Percentiles rank a stretch among this genome's conserved stretches.
Conservation (phyloP, 768 basidiomycete species). For the Chalciporus sphaerocephalus region DNA sequence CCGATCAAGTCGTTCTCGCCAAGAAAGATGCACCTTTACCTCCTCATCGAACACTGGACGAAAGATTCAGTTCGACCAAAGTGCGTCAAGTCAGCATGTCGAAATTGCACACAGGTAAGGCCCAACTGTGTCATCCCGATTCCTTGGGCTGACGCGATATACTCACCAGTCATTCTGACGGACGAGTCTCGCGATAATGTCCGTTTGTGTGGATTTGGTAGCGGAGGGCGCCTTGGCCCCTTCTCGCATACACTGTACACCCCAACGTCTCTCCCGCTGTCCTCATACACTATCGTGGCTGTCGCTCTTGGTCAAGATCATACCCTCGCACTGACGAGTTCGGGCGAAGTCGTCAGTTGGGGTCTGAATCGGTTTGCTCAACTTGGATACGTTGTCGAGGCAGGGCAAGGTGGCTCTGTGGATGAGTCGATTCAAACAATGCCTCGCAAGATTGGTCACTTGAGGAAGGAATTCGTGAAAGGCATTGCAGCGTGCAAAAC, state of each 20-base stretch:
- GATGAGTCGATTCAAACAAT: conserved; percentile 76
- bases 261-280: conserved; percentile 55
- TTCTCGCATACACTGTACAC: conserved; percentile 75
- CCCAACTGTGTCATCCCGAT: neutral
- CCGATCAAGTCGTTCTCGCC: conserved; percentile 66
- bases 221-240: conserved; percentile 76
- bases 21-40: conserved; percentile 13
- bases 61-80: conserved; percentile 58
- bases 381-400: conserved; percentile 80
- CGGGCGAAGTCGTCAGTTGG: conserved; percentile 87
- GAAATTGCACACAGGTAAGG: conserved; percentile 76
- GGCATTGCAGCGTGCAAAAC: conserved; percentile 86
- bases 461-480: conserved; percentile 73
- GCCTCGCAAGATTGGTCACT: conserved; percentile 70
- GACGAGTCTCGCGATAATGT: conserved; percentile 70
- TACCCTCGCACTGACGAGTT: conserved; percentile 75
- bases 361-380: conserved; percentile 87
- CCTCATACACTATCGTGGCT: conserved; percentile 52
- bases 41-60: conserved; percentile 29
- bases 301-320: conserved; percentile 94
- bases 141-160: neutral
- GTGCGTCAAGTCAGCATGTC: conserved; percentile 76
- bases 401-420: conserved; percentile 36
- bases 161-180: conserved; percentile 55
- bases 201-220: conserved; percentile 85